Evolutionary conservation across 2,329 filamentous ascomycete genomes (phyloP), one percentile per base, ranked within the genome.

Genomic region (Coccinonectria pachysandricola): DNA sequence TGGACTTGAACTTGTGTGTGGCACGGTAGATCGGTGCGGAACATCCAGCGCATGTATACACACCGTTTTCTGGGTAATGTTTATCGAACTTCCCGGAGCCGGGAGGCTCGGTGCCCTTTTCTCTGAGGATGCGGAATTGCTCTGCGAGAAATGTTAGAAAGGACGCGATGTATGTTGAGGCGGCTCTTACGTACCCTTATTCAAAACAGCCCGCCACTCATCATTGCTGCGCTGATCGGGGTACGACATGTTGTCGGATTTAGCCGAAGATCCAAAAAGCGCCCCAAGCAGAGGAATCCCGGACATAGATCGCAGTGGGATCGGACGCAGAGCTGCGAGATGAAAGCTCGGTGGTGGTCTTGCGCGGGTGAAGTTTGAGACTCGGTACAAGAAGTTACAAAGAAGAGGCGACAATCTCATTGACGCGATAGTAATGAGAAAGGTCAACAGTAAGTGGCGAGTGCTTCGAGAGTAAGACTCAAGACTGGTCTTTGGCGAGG

Each of bases 1-100:
- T 85, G 11, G 83, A 92, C 56, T 83, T 83, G 70, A 98, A 98
- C 57, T 98, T 98, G 60, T 94, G 87, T 37, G 70, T 70, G 15
- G 91, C 87, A 55, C 78, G 88, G 71, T 98, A 98, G 11, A 98
- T 74, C 5, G 91, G 87, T 6, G 86, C 71, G 15, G 77, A 57
- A 65, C 91, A 98, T 27, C 74, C 91, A 11, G 82, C 83, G 58
- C 91, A 98, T 23, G 68, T 76, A 62, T 96, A 98, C 28, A 85
- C 71, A 31, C 91, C 92, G 5, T 68, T 50, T 1, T 68, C 57
- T 2, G 86, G 76, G 51, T 77, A 71, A 64, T 95, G 86, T 54
- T 88, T 85, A 63, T 98, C 79, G 54, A 81, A 95, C 54, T 79
- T 74, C 47, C 88, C 87, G 5, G 79, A 76, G 42, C 73, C 77